phyloP scores from a whole-genome alignment of 2,329 filamentous ascomycete genomes.

The Pseudogymnoascus destructans region DNA sequence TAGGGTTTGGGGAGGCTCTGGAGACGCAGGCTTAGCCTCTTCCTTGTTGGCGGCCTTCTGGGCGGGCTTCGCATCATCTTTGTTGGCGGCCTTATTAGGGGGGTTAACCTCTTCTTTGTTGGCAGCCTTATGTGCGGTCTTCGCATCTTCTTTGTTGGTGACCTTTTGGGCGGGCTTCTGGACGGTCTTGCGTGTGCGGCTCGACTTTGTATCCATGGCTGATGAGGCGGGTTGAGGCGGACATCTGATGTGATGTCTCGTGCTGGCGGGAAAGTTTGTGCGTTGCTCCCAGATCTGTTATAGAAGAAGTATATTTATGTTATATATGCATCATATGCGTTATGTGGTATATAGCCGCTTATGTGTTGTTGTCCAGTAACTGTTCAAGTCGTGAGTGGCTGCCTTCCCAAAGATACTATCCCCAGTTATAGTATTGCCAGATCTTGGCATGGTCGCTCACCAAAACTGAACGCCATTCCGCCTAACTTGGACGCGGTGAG shows the following conservation, averaged over 20 bases:
- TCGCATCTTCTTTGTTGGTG: neutral
- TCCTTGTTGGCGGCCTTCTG: neutral
- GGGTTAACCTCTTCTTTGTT: neutral
- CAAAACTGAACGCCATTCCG: neutral
- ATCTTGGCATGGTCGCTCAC: neutral
- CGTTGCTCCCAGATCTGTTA: neutral
- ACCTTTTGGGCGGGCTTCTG: neutral
- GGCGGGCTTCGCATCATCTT: neutral
- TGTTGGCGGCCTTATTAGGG: neutral
- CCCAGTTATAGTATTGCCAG: neutral
- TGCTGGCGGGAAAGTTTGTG: neutral
- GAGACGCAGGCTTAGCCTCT: neutral
- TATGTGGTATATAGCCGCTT: neutral
- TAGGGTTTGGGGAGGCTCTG: slow-evolving; percentile 10
- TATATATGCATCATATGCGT: neutral
- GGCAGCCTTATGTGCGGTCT: neutral
- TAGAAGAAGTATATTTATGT: neutral
- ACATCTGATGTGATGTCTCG: slow-evolving; percentile 2
- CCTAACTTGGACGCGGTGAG: neutral
- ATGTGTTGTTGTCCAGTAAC: neutral
- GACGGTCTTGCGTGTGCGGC: neutral
- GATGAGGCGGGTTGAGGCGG: neutral
- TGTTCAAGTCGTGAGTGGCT: neutral
- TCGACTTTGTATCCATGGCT: slow-evolving; percentile 6
- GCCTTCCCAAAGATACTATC: neutral